Conservation (phyloP, 495 filamentous ascomycete genomes). For the Jackrogersella multiformis region DNA sequence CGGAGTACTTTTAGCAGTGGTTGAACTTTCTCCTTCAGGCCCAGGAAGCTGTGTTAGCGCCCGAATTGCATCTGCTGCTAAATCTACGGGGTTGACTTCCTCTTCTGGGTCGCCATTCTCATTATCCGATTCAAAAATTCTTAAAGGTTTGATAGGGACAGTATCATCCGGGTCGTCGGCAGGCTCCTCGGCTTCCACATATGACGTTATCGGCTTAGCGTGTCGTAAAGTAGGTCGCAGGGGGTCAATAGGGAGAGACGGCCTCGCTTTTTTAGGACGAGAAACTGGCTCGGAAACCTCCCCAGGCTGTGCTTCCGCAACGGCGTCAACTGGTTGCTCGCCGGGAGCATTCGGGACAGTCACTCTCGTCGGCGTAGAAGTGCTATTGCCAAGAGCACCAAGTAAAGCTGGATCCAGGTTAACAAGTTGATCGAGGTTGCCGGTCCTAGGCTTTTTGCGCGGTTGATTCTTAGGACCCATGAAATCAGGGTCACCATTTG, state of each 20-base stretch:
- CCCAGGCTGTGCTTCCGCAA: conserved; percentile 14
- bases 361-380: conserved; percentile 28
- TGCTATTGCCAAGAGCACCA: conserved; percentile 32
- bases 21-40: not conserved
- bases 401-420: conserved; percentile 50
- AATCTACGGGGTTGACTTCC: conserved; percentile 49
- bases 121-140: conserved; percentile 17
- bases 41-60: conserved; percentile 34
- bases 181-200: conserved; percentile 49
- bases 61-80: conserved; percentile 49
- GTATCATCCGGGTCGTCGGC: conserved; percentile 53
- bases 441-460: conserved; percentile 50
- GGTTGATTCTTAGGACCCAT: conserved; percentile 47
- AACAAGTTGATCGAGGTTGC: conserved; percentile 45
- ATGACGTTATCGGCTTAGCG: conserved; percentile 55
- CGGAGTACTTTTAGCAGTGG: conserved; percentile 20
- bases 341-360: not conserved
- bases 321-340: conserved; percentile 8
- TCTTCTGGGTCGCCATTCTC: conserved; percentile 21
- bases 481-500: conserved; percentile 60
- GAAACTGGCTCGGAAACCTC: conserved; percentile 17
- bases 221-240: conserved; percentile 55
- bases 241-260: conserved; percentile 36
- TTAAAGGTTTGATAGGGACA: conserved; percentile 38
- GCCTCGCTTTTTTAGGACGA: conserved; percentile 25